Conservation (phyloP, 1,139 yeast genomes). For the Pneumocystis jirovecii region DNA sequence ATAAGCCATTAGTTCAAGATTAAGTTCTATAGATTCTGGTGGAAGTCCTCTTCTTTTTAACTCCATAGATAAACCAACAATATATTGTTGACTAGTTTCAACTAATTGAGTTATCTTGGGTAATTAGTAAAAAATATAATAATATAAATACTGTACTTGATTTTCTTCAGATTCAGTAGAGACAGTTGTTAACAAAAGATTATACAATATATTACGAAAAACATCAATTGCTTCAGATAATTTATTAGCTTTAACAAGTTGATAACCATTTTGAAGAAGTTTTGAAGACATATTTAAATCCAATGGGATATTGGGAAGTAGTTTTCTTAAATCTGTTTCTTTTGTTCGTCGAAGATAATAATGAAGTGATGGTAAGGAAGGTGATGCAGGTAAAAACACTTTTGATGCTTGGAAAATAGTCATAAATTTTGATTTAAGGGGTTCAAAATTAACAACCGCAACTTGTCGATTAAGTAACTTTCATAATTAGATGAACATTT, state of each 20-base stretch:
- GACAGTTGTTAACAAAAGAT: conserved; percentile 58
- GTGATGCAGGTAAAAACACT: conserved; percentile 58
- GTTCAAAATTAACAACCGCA: conserved; percentile 76
- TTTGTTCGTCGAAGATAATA: conserved; percentile 59
- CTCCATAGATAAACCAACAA: conserved; percentile 81
- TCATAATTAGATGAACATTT: conserved; percentile 24
- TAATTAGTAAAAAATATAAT: conserved; percentile 20
- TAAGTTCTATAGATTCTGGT: conserved; percentile 50
- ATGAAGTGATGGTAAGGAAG: conserved; percentile 54
- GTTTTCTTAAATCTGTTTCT: conserved; percentile 26
- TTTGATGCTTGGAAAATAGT: conserved; percentile 73
- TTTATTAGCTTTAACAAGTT: conserved; percentile 66
- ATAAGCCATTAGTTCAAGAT: conserved; percentile 87
- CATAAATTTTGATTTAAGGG: conserved; percentile 65
- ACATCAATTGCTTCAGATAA: conserved; percentile 62
- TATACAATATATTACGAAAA: conserved; percentile 69
- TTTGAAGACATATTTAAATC: conserved; percentile 35
- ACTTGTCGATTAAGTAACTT: conserved; percentile 66
- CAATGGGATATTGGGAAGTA: conserved; percentile 66
- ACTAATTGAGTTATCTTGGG: conserved; percentile 37
- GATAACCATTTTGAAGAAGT: conserved; percentile 61
- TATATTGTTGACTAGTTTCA: conserved; percentile 71
- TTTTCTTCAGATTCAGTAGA: conserved; percentile 58
- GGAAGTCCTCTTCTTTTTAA: conserved; percentile 70
- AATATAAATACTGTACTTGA: conserved; percentile 27